Conservation (phyloP, 2,329 filamentous ascomycete genomes). For the Penicillium sp. region DNA sequence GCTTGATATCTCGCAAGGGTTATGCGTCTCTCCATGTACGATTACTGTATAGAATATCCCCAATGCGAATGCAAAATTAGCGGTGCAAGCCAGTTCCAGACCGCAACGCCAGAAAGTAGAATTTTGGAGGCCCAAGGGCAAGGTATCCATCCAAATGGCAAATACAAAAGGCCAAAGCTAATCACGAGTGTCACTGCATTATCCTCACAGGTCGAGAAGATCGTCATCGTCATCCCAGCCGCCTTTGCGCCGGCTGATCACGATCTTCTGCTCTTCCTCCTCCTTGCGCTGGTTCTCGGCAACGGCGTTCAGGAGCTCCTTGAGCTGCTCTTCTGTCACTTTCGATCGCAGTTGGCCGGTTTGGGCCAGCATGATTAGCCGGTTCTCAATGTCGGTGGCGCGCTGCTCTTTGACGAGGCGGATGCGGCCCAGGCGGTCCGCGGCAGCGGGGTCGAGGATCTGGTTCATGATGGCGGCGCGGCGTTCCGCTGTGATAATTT, state of each 20-base stretch:
- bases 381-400: slow-evolving; percentile 85
- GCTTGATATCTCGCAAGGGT: slow-evolving; percentile 1
- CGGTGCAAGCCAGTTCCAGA: slow-evolving; percentile 1
- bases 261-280: slow-evolving; percentile 73
- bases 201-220: slow-evolving; percentile 40
- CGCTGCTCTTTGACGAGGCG: slow-evolving; percentile 91
- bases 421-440: slow-evolving; percentile 90
- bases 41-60: slow-evolving; percentile 15
- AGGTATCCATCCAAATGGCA: slow-evolving; percentile 8
- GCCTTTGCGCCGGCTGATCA: slow-evolving; percentile 77
- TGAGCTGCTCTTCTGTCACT: slow-evolving; percentile 89
- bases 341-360: slow-evolving; percentile 81
- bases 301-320: slow-evolving; percentile 82
- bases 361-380: slow-evolving; percentile 86
- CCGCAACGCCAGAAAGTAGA: slow-evolving; percentile 14
- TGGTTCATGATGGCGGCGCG: slow-evolving; percentile 68
- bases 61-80: background rate
- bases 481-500: slow-evolving; percentile 28
- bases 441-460: slow-evolving; percentile 91
- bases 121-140: slow-evolving; percentile 3
- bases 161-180: background rate
- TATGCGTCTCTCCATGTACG: slow-evolving; percentile 13
- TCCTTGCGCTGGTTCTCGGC: slow-evolving; percentile 66
- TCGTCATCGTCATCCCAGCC: slow-evolving; percentile 76
- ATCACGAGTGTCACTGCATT: slow-evolving; percentile 1